phyloP scores from a whole-genome alignment of 2,329 filamentous ascomycete species.

The Coccinonectria pachysandricola region DNA sequence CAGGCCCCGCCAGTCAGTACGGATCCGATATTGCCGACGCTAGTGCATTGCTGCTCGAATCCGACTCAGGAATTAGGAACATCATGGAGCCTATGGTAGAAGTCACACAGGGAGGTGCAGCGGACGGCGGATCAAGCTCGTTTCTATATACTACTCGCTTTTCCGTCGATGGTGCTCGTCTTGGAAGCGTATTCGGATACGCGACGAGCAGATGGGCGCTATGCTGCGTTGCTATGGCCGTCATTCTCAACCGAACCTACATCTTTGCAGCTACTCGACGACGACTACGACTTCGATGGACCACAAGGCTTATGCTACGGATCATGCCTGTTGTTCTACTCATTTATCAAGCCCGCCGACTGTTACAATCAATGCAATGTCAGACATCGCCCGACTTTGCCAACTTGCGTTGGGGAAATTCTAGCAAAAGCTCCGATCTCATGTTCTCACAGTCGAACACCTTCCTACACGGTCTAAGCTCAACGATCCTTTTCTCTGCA shows the following conservation, averaged over 20 bases:
- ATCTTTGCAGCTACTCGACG: constrained; percentile 87
- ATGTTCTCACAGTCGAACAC: constrained; percentile 62
- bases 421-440: constrained; percentile 53
- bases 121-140: constrained; percentile 7
- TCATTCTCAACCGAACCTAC: constrained; percentile 81
- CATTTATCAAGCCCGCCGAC: constrained; percentile 51
- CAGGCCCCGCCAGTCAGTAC: constrained; percentile 41
- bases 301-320: constrained; percentile 59
- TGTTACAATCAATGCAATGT: constrained; percentile 82
- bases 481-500: constrained; percentile 61
- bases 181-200: constrained; percentile 84
- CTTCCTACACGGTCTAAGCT: constrained; percentile 63
- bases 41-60: constrained; percentile 12
- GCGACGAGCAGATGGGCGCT: constrained; percentile 87
- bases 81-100: constrained; percentile 20
- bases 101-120: constrained; percentile 3
- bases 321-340: constrained; percentile 62
- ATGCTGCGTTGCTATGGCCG: constrained; percentile 73
- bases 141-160: constrained; percentile 31
- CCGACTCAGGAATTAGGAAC: constrained; percentile 16
- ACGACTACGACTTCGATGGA: constrained; percentile 65
- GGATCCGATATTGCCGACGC: constrained; percentile 11
- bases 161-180: constrained; percentile 48
- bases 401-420: constrained; percentile 57
- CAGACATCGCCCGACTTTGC: constrained; percentile 72